These are phyloP conservation scores for Fusarium sp. DNA, from an alignment of 2,329 filamentous ascomycete genomes.

Conservation along the genomic window DNA sequence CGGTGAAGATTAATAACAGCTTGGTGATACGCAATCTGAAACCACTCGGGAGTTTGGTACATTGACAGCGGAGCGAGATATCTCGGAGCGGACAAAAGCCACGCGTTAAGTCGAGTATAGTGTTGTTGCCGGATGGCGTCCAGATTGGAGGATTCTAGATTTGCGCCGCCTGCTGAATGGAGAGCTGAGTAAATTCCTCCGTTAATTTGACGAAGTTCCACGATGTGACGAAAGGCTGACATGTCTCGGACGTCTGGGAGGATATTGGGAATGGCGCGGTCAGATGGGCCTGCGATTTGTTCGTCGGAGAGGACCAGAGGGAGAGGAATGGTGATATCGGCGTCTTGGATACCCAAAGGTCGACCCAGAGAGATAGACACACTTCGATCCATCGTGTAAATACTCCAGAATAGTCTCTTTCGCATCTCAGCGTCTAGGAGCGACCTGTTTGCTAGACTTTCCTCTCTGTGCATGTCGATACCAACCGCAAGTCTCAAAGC, in stretches of 20 bases:
- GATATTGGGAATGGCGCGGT: constrained; percentile 28
- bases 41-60: constrained; percentile 43
- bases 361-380: constrained; percentile 37
- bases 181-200: constrained; percentile 37
- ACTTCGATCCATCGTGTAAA: constrained; percentile 41
- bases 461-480: constrained; percentile 38
- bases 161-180: constrained; percentile 35
- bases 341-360: constrained; percentile 36
- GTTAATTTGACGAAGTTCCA: constrained; percentile 36
- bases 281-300: constrained; percentile 20
- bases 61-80: constrained; percentile 39
- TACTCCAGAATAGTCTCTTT: constrained; percentile 38
- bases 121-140: constrained; percentile 38
- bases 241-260: constrained; percentile 34
- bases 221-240: constrained; percentile 39
- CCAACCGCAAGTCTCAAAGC: constrained; percentile 38
- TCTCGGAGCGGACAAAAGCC: constrained; percentile 35
- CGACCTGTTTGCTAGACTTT: constrained; percentile 21
- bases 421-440: constrained; percentile 38
- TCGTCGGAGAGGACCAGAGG: constrained; percentile 35
- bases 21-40: constrained; percentile 42
- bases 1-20: constrained; percentile 40
- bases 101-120: constrained; percentile 37
- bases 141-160: constrained; percentile 28
- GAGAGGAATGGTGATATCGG: constrained; percentile 36